Percentiles rank a stretch among this genome's conserved stretches.
phyloP scores from a whole-genome alignment of 371 early-diverging fungal genomes.

The Haplosporangium sp. region DNA sequence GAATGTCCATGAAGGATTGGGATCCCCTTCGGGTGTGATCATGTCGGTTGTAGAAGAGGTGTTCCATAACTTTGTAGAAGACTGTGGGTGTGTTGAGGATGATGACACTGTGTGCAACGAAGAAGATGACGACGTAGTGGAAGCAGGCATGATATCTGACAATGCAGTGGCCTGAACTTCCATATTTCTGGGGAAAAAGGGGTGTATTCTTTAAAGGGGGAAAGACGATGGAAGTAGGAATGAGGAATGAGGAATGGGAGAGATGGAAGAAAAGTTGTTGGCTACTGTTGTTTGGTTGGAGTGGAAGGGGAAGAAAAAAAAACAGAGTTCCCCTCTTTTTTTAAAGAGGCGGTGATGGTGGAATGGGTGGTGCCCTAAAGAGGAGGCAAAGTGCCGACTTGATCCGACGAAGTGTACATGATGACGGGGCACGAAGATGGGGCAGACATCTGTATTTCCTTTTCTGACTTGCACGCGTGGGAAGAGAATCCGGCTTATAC shows the following conservation, averaged over 20 bases:
- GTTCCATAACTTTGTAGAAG: not conserved
- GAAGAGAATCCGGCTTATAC: too few relatives aligned
- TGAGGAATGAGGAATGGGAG: not conserved
- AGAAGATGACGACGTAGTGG: constrained; percentile 4
- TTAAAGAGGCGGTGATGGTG: too few relatives aligned
- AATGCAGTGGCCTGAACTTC: constrained; percentile 25
- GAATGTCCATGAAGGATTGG: constrained; percentile 49
- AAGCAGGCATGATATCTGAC: constrained; percentile 10
- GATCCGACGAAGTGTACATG: constrained; percentile 1
- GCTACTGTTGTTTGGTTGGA: not conserved
- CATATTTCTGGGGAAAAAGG: not conserved
- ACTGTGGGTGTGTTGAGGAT: not conserved
- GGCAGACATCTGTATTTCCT: too few relatives aligned
- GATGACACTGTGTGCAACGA: not conserved
- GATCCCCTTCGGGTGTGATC: constrained; percentile 30
- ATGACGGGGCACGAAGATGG: too few relatives aligned
- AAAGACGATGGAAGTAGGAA: not conserved
- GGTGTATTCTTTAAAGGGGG: not conserved
- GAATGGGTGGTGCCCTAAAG: not conserved
- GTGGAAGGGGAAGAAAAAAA: not conserved
- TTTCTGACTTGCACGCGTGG: too few relatives aligned
- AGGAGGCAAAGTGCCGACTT: constrained; percentile 1
- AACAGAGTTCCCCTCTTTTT: not conserved
- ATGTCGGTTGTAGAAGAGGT: not conserved
- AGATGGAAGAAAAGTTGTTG: not conserved